Percentiles rank a stretch among this genome's conserved stretches.
Conservation (phyloP, 169 alveolate genomes). For the Cryptosporidium viatorum region DNA sequence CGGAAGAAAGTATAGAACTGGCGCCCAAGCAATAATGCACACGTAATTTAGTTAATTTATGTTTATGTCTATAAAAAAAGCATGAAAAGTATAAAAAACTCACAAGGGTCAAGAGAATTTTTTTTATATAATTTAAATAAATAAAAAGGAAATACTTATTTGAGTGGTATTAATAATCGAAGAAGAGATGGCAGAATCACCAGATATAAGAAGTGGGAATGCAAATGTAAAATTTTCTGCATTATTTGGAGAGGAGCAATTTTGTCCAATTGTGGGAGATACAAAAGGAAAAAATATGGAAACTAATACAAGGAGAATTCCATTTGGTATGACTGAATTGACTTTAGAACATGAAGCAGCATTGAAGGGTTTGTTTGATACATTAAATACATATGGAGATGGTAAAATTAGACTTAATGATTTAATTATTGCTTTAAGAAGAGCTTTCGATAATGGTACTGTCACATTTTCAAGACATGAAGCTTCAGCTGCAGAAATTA, state of each 20-base stretch:
- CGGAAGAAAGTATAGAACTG: neutral
- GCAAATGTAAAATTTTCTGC: neutral
- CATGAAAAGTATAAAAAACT: conserved; percentile 1
- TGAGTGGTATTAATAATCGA: neutral
- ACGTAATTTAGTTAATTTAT: conserved; percentile 30
- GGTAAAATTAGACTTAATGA: conserved; percentile 50
- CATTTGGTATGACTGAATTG: conserved; percentile 62
- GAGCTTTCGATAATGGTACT: conserved; percentile 74
- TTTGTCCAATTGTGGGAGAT: conserved; percentile 50
- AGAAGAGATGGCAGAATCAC: neutral
- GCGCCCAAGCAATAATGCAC: conserved; percentile 32
- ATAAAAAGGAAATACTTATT: neutral
- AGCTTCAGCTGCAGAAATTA: conserved; percentile 70
- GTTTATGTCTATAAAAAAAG: conserved; percentile 21
- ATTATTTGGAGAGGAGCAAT: conserved; percentile 17
- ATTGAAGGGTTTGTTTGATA: conserved; percentile 63
- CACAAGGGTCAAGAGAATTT: neutral
- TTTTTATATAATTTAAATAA: neutral
- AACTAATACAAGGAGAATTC: conserved; percentile 52
- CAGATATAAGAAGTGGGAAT: neutral
- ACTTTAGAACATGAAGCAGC: conserved; percentile 71
- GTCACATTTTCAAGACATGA: conserved; percentile 72
- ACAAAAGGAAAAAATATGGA: neutral
- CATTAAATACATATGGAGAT: conserved; percentile 69
- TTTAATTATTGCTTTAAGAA: conserved; percentile 51